Conservation (phyloP, 331 rosid species). For the Stylosanthes scabra region DNA sequence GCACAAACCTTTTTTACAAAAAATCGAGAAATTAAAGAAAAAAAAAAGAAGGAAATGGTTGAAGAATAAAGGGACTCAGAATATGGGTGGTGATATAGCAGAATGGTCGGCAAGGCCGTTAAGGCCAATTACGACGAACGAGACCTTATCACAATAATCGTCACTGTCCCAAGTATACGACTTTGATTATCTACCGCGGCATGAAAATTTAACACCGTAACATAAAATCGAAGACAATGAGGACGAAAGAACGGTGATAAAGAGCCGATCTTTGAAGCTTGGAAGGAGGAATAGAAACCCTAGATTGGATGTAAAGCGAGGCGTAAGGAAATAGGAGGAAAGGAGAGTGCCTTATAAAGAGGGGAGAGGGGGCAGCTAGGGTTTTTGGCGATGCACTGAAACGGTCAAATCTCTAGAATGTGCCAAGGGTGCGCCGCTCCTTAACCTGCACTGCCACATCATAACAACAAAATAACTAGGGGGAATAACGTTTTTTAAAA, state of each 20-base stretch:
- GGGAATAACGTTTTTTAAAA: no score
- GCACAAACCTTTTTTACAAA: neutral
- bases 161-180: conserved; percentile 12
- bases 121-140: conserved; percentile 94
- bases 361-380: conserved; percentile 23
- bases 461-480: neutral
- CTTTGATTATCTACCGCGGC: neutral
- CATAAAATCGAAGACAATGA: neutral
- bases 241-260: neutral
- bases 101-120: conserved; percentile 91
- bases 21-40: neutral
- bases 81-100: conserved; percentile 97
- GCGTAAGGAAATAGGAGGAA: fast-evolving
- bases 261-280: neutral
- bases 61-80: conserved; percentile 54
- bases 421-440: conserved; percentile 3
- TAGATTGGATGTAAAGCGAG: neutral
- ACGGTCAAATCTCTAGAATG: conserved; percentile 8
- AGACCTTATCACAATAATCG: conserved; percentile 57
- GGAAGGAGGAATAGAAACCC: neutral
- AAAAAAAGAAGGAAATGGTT: neutral
- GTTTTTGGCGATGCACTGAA: conserved; percentile 21
- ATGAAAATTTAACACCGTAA: no score
- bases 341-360: conserved; percentile 16
- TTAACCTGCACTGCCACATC: neutral